Base-by-base conservation (phyloP, 768 basidiomycete species). In the Chiua virens region DNA sequence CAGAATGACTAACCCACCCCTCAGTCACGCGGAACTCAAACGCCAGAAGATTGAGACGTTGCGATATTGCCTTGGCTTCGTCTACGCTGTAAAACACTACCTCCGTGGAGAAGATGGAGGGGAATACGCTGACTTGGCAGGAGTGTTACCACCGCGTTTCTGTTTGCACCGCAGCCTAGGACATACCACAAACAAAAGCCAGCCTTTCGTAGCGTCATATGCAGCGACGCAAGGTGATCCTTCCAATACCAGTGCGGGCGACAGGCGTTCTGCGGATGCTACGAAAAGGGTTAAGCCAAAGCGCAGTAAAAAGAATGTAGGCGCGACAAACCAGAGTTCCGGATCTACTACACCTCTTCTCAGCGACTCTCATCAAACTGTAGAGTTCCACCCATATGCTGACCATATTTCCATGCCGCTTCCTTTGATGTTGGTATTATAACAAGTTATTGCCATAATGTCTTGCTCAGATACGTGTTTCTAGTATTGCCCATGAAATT, bases 401-500 rank as follows among this genome's bases (percentile, higher is more conserved):
- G 74, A 83, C 50, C 75, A 77, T 46, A 73, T 80, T 36, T 85
- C 83, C 1, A 74, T 94, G 49, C 93, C 94, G 15, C 72, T 98
- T 50, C 93, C 96, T 42, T 77, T 93, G 40, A 75, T 89, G 85
- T 89, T 61, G 55, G 76, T 74, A 20, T 57, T n/a, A 45, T 52
- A 20, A 43, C 11, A 25, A 27, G 15, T 18, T 42, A 10, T 39
- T 5, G 3, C 14, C 23, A 10, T 43, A 3, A 20, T 23, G 4
- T 45, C 35, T 9, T 27, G 28, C 53, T 27, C 13, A 49, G 8
- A 25, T 30, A 30, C 25, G 54, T 27, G 20, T 42, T 6, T 42
- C 20, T 60, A 90, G 89, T 23, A 86, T 96, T 55, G 87, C 87
- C 3, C 89, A 93, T 68, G 91, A 95, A 65, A 75, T 97, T 32